Conservation (phyloP, 345 rosid species). For the Rhizophora mangle region DNA sequence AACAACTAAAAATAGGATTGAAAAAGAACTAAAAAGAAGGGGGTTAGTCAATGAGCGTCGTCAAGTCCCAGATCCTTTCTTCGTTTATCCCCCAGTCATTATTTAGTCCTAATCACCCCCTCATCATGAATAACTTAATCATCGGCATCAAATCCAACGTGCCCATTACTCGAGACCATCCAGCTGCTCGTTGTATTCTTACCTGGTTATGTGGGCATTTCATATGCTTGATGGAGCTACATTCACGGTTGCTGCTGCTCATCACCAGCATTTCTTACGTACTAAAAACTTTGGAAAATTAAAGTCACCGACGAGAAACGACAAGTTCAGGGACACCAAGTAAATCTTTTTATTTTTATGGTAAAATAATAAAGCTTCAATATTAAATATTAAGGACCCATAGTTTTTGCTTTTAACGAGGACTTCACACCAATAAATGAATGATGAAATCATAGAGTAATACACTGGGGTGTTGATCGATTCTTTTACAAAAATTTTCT, state of each 20-base stretch:
- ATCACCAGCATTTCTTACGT: no score
- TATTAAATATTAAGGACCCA: no score
- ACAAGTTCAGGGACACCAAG: not conserved
- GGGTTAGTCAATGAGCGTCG: slow-evolving; percentile 26
- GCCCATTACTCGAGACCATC: slow-evolving; percentile 23
- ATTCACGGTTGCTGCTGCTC: not conserved
- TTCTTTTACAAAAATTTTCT: no score
- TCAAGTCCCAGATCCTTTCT: slow-evolving; percentile 35
- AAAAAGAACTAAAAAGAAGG: not conserved
- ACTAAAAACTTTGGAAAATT: no score
- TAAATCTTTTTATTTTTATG: not conserved
- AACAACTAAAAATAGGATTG: not conserved
- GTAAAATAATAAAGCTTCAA: no score
- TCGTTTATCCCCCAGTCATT: slow-evolving; percentile 4
- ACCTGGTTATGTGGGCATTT: not conserved
- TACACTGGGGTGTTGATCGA: no score
- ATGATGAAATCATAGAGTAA: no score
- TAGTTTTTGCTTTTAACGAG: no score
- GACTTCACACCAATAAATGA: no score
- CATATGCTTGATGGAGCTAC: not conserved
- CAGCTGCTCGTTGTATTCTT: slow-evolving; percentile 21
- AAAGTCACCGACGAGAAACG: no score
- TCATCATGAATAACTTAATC: slow-evolving; percentile 9
- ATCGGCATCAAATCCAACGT: slow-evolving; percentile 20
- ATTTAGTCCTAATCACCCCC: not conserved